Conservation (phyloP, 2,329 filamentous ascomycete species). For the Nigrospora sphaerica region DNA sequence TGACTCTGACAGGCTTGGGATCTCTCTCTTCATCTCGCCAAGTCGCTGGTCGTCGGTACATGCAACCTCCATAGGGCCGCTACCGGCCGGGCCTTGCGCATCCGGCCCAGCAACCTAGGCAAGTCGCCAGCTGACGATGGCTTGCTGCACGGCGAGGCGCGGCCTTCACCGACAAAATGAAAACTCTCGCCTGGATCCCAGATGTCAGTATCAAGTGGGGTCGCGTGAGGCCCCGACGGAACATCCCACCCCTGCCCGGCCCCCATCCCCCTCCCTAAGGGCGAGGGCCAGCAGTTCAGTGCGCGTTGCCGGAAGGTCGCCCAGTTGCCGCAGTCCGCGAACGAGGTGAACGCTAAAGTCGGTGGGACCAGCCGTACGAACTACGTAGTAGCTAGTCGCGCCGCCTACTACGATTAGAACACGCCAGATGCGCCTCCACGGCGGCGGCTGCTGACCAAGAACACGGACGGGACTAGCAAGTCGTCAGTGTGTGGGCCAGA, state of each 20-base stretch:
- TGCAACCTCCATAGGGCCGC: neutral
- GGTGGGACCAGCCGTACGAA: no score
- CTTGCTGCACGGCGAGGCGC: neutral
- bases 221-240: conserved; percentile 1
- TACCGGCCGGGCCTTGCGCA: neutral
- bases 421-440: no score
- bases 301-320: neutral
- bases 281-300: neutral
- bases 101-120: neutral
- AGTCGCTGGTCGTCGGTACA: neutral
- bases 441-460: no score
- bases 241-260: conserved; percentile 1
- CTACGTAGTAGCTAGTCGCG: neutral
- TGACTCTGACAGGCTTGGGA: conserved; percentile 1
- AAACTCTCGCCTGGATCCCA: neutral
- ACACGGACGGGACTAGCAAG: no score
- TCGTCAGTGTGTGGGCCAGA: no score
- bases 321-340: neutral
- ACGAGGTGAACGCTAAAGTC: no score
- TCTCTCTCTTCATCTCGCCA: neutral
- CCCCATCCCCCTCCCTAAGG: neutral
- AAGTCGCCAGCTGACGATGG: neutral
- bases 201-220: neutral
- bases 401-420: neutral
- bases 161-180: conserved; percentile 1